Percentiles rank a stretch among this genome's conserved stretches.
These are phyloP conservation scores for Tilletia indica DNA, from an alignment of 1,284 basidiomycete species.

Conservation along the genomic window DNA sequence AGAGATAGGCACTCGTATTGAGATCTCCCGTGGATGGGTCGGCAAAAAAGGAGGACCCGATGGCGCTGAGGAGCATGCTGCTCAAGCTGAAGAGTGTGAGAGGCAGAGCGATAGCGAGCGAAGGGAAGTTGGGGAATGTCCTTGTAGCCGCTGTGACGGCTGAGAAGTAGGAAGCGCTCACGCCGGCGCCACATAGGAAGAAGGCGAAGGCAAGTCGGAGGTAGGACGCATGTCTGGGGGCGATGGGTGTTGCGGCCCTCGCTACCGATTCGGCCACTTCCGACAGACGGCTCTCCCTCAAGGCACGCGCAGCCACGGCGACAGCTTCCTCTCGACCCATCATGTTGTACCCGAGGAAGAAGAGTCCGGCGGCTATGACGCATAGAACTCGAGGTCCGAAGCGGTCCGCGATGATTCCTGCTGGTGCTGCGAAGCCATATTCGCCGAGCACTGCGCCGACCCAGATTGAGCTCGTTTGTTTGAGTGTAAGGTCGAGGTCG, in stretches of 20 bases:
- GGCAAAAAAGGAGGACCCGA: constrained; percentile 27
- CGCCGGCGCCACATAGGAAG: constrained; percentile 28
- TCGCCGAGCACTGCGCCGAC: constrained; percentile 28
- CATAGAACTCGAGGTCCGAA: constrained; percentile 26
- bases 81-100: constrained; percentile 31
- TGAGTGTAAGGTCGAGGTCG: constrained; percentile 27
- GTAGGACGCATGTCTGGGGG: not conserved
- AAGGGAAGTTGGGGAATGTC: constrained; percentile 25
- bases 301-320: constrained; percentile 19
- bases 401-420: constrained; percentile 25
- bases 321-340: constrained; percentile 22
- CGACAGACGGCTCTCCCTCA: not conserved
- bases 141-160: constrained; percentile 25
- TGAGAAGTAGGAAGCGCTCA: constrained; percentile 27
- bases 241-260: not conserved
- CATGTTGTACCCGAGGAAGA: constrained; percentile 29
- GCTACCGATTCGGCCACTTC: not conserved
- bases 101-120: constrained; percentile 29
- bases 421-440: constrained; percentile 26
- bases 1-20: constrained; percentile 24
- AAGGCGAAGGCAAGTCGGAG: constrained; percentile 21
- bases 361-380: constrained; percentile 22
- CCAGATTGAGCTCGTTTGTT: constrained; percentile 31
- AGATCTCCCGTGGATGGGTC: constrained; percentile 29
- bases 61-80: constrained; percentile 27